A percentile compares a stretch with the other conserved stretches of the same genome.
Conservation (phyloP, 164 flowering plant genomes). For the Tetracentron sinense region DNA sequence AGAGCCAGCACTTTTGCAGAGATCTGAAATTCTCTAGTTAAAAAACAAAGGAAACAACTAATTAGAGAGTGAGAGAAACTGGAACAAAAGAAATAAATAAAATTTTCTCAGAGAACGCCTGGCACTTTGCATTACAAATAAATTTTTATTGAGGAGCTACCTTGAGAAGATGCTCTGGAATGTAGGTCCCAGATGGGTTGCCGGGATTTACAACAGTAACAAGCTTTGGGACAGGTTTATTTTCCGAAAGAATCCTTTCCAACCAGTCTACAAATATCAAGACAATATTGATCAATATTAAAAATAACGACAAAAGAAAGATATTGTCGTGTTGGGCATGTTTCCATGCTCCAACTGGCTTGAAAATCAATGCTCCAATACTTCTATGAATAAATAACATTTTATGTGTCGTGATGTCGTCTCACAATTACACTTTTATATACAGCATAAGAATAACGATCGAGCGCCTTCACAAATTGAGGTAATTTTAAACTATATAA, state of each 20-base stretch:
- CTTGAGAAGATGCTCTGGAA: slow-evolving; percentile 88
- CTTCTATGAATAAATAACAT: not conserved
- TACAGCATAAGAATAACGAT: not conserved
- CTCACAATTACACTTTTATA: not conserved
- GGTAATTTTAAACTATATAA: too few species aligned
- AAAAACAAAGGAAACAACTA: slow-evolving; percentile 1
- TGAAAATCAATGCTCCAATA: too few species aligned
- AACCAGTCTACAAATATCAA: slow-evolving; percentile 69
- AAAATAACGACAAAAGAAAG: not conserved
- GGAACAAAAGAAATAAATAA: not conserved
- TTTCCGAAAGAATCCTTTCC: slow-evolving; percentile 54
- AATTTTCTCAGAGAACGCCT: not conserved
- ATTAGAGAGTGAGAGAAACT: slow-evolving; percentile 13
- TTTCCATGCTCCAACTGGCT: too few species aligned
- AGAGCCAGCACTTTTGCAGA: slow-evolving; percentile 77
- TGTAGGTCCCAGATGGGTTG: slow-evolving; percentile 91
- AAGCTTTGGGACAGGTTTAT: slow-evolving; percentile 86
- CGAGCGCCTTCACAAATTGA: not conserved
- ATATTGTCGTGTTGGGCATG: not conserved
- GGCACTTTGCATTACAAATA: not conserved
- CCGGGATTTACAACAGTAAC: slow-evolving; percentile 97
- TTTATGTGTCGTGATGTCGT: too few species aligned
- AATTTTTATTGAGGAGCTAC: slow-evolving; percentile 2
- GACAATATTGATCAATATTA: not conserved
- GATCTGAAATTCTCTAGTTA: slow-evolving; percentile 77